Percentiles rank a stretch among this genome's conserved stretches.
These are phyloP conservation scores for Sporopachydermia cereana DNA, from an alignment of 1,139 yeast genomes.

Conservation along the genomic window DNA sequence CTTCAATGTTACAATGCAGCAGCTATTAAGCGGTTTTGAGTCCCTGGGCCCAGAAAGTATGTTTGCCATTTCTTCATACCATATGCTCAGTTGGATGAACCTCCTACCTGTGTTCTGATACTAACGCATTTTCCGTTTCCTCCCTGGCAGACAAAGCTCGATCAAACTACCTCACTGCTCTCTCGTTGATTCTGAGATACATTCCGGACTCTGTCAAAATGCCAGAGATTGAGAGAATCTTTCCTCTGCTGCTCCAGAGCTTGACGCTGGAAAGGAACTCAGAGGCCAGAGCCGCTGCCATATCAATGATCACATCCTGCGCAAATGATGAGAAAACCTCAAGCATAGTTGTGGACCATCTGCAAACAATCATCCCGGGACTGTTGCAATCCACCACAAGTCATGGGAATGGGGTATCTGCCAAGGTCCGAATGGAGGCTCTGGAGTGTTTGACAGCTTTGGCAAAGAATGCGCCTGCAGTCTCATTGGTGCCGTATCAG, in stretches of 20 bases:
- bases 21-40: conserved; percentile 21
- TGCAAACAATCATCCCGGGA: conserved; percentile 45
- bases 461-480: conserved; percentile 29
- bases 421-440: conserved; percentile 44
- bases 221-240: conserved; percentile 47
- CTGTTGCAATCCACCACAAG: conserved; percentile 27
- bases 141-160: background rate
- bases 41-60: conserved; percentile 10
- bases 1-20: conserved; percentile 45
- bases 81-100: too few species aligned
- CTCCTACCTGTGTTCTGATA: too few species aligned
- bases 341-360: conserved; percentile 37
- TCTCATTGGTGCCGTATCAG: conserved; percentile 40
- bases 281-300: conserved; percentile 47
- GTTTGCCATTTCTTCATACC: too few species aligned
- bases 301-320: conserved; percentile 32
- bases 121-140: too few species aligned
- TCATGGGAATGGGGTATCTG: conserved; percentile 17
- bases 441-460: conserved; percentile 44
- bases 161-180: conserved; percentile 46
- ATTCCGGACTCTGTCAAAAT: conserved; percentile 49
- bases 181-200: conserved; percentile 56
- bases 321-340: conserved; percentile 37
- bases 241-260: conserved; percentile 65
- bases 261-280: conserved; percentile 33